Evolutionary conservation across 495 filamentous ascomycete species (phyloP).

Genomic region (Parathielavia appendiculata): DNA sequence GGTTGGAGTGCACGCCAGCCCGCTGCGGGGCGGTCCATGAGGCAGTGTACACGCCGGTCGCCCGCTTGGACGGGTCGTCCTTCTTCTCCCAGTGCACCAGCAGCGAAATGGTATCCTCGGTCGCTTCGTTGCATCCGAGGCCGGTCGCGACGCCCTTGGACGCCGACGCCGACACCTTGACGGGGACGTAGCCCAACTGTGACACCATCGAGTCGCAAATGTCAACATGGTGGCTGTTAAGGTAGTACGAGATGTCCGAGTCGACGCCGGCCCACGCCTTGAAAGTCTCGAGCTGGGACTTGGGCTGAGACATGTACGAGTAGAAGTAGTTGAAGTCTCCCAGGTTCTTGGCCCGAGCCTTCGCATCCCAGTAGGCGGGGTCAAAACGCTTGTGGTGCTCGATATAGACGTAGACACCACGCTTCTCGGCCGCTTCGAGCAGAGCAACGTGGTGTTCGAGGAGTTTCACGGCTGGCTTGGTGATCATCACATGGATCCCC

Average conservation of each 20-base stretch:
- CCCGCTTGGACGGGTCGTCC: conserved; percentile 57
- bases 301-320: conserved; percentile 93
- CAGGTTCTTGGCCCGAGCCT: conserved; percentile 63
- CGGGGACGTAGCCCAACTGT: conserved; percentile 60
- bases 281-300: conserved; percentile 89
- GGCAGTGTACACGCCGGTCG: conserved; percentile 89
- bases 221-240: conserved; percentile 92
- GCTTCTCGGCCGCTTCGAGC: conserved; percentile 62
- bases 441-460: conserved; percentile 74
- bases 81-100: conserved; percentile 82
- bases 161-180: conserved; percentile 72
- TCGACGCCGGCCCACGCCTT: conserved; percentile 91
- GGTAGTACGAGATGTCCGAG: conserved; percentile 89
- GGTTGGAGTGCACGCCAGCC: conserved; percentile 88
- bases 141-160: conserved; percentile 62
- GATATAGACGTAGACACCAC: conserved; percentile 84
- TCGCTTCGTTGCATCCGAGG: conserved; percentile 73
- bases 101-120: conserved; percentile 90
- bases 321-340: conserved; percentile 99
- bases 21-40: conserved; percentile 91
- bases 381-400: conserved; percentile 97
- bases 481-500: conserved; percentile 84
- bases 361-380: conserved; percentile 83
- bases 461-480: conserved; percentile 87
- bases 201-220: conserved; percentile 86